Base-by-base conservation (phyloP, 2,329 filamentous ascomycete species). In the Nectriaceae sp. region DNA sequence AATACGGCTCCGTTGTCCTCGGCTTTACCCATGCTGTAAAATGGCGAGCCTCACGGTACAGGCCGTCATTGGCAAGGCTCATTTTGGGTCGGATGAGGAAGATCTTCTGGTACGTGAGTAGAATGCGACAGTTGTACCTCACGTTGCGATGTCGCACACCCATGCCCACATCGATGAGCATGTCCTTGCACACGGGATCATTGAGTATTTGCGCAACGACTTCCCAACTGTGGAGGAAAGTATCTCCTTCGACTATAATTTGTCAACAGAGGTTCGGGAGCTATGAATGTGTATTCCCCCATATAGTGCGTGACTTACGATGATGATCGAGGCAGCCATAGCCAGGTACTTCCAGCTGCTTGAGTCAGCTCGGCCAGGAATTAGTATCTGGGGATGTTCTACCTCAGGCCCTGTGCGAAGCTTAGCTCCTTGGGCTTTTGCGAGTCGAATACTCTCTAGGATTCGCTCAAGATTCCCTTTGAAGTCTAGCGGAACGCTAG, bases 31-130 rank as follows among this genome's bases (percentile, higher is more conserved):
- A 75, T 0, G 72, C 63, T 2, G 69, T 72, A 47, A 75, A 75
- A 47, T 68, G 65, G 4, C 71, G 65, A 35, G 63, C 61, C 53
- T 74, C 71, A 15, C 71, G 62, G 46, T 67, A 73, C 31, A 70
- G 59, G 3, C 87, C 87, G 65, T 89, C 85, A 51, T 88, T 86
- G 40, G 86, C 87, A 10, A 26, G 21, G 20, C 31, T 84, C 54
- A 89, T 75, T 68, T 90, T 91, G 0, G 87, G 87, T 11, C 88
- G 75, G 48, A 94, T 86, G 49, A 87, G 74, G 16, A 91, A 69
- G 18, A 92, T 84, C 68, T 85, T 83, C 42, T 82, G 78, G 56
- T 91, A 80, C 4, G 66, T 61, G 42, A 65, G 64, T 2, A 74
- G 54, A 13, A 66, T 63, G 11, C 71, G 60, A 42, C 63, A 66